Evolutionary conservation across 208 protist genomes (phyloP), one percentile per base, ranked within the genome.

Genomic region (Blastocrithidia nonstop): DNA sequence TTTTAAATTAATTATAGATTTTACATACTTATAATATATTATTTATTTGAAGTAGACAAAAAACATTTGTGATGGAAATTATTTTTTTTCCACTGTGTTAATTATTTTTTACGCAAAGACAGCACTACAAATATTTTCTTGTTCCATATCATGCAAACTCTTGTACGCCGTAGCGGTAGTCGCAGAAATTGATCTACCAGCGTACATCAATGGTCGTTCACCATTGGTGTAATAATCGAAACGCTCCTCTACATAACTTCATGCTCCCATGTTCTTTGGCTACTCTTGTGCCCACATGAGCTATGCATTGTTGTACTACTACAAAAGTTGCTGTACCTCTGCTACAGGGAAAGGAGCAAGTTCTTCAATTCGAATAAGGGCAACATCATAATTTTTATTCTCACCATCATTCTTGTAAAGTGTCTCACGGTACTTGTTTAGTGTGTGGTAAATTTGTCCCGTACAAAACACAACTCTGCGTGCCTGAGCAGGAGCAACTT

Each of bases 221-320:
- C 70, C 83, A 3, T 61, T 40, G 9, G 77, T 86, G 59, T 84
- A 81, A 43, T 61, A 57, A 27, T 89, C 76, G 31, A 93, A 60
- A 45, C 80, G 79, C n/a, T 75, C 60, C 58, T 84, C 75, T 6
- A 94, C 71, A 52, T 92, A 70, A 4, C 37, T 54, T 83, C 84
- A 98, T 9, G 94, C 69, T 50, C 96, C 96, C 77, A 95, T 95
- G 65, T 98, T 98, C 62, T 82, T 88, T 33, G 96, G 97, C 76
- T 99, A 96, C 66, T 98, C 96, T 77, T 98, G 95, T 39, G 70
- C 80, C 97, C 96, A 99, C 50, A 88, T 71, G 8, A 95, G 54
- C 46, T 94, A 78, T 6, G 94, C 95, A 40, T 82, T 73, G 28
- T 61, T 61, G 69, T 96, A 98, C 24, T 83, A 66, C 21, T 49